A percentile compares a stretch with the other conserved stretches of the same genome.
Conservation (phyloP, 2,329 filamentous ascomycete species). For the Escovopsis sp. region DNA sequence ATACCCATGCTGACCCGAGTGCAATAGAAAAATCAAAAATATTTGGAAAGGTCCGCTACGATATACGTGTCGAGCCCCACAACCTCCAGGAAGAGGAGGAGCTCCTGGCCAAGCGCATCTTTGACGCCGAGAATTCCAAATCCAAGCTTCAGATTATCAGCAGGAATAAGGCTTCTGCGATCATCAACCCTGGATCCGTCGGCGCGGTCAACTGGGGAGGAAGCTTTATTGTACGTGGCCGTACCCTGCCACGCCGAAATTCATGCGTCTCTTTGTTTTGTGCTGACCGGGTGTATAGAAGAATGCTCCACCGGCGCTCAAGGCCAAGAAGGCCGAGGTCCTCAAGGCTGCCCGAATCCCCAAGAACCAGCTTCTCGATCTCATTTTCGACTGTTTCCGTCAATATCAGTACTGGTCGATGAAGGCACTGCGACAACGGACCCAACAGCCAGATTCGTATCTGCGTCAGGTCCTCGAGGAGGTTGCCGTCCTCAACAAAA, state of each 20-base stretch:
- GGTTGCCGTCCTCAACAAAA: slow-evolving; percentile 69
- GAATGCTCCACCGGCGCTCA: slow-evolving; percentile 31
- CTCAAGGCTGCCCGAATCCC: slow-evolving; percentile 78
- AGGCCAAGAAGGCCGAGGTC: slow-evolving; percentile 53
- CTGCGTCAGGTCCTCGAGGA: slow-evolving; percentile 73
- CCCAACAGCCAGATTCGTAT: slow-evolving; percentile 86
- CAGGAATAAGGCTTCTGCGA: slow-evolving; percentile 32
- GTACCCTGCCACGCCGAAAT: too few species aligned
- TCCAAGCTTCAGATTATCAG: slow-evolving; percentile 36
- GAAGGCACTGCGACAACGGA: slow-evolving; percentile 61
- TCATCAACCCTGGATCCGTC: slow-evolving; percentile 40
- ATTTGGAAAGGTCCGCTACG: slow-evolving; percentile 57
- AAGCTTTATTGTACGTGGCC: slow-evolving; percentile 41
- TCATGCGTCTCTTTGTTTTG: neutral
- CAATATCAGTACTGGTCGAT: slow-evolving; percentile 90
- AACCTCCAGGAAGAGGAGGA: slow-evolving; percentile 55
- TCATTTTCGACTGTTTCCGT: slow-evolving; percentile 70
- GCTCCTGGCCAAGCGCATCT: slow-evolving; percentile 44
- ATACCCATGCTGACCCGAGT: slow-evolving; percentile 10
- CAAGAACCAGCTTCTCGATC: slow-evolving; percentile 74
- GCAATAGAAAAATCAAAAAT: slow-evolving; percentile 63
- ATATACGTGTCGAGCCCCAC: slow-evolving; percentile 60
- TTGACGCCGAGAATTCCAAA: slow-evolving; percentile 34
- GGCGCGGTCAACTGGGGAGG: slow-evolving; percentile 24
- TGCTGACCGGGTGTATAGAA: slow-evolving; percentile 28